Percentiles rank a stretch among this genome's conserved stretches.
Conservation (phyloP, 257 asterid genomes). For the Scutellaria barbata region DNA sequence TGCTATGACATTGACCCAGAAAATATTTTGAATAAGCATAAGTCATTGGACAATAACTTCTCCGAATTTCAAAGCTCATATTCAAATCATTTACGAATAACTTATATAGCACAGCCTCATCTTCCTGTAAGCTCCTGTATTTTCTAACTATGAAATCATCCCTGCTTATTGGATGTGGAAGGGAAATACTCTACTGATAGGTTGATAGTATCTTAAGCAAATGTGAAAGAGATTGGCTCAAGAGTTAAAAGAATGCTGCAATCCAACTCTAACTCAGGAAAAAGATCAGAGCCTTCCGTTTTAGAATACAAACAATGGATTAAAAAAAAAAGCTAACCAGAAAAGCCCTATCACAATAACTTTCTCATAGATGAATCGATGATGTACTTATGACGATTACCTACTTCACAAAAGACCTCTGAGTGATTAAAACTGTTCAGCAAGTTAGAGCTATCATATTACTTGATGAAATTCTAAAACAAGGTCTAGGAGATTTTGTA, state of each 20-base stretch:
- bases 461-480: background rate
- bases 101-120: background rate
- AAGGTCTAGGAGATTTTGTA: background rate
- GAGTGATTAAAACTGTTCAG: conserved; percentile 3
- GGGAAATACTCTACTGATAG: background rate
- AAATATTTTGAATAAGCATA: conserved; percentile 13
- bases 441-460: conserved; percentile 6
- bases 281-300: background rate
- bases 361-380: background rate
- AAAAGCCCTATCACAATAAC: background rate
- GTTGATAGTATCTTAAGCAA: background rate
- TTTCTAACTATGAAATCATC: background rate
- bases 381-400: background rate
- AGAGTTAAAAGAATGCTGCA: background rate
- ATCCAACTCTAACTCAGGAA: conserved; percentile 12
- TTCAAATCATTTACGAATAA: background rate
- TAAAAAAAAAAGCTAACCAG: background rate
- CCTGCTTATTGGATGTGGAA: background rate
- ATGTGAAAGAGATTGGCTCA: background rate
- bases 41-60: background rate
- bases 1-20: background rate
- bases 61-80: conserved; percentile 2
- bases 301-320: background rate
- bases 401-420: conserved; percentile 3
- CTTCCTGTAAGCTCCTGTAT: background rate